Percentiles rank a stretch among this genome's conserved stretches.
These are phyloP conservation scores for Jatropha curcas DNA, from an alignment of 345 rosid genomes.

Conservation along the genomic window DNA sequence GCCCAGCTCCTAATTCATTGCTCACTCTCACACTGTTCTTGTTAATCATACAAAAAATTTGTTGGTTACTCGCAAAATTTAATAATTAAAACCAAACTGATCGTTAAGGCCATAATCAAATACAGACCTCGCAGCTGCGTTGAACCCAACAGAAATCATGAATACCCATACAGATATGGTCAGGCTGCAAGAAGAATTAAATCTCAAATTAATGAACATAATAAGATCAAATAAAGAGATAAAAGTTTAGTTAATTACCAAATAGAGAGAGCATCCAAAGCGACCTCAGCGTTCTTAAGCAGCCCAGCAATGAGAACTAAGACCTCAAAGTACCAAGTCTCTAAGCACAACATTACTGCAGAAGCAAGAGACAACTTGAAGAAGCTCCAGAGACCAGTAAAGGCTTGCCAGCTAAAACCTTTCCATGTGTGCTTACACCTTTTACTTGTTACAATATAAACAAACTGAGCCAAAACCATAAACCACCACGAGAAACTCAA, in stretches of 20 bases:
- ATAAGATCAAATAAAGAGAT: background rate
- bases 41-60: too few species aligned
- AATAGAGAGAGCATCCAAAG: constrained; percentile 23
- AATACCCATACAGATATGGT: constrained; percentile 27
- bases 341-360: constrained; percentile 26
- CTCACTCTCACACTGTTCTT: constrained; percentile 56
- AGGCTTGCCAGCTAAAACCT: constrained; percentile 20
- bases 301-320: constrained; percentile 26
- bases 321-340: constrained; percentile 24
- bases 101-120: too few species aligned
- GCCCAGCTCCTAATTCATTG: constrained; percentile 70
- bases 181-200: constrained; percentile 14
- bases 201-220: background rate
- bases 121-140: constrained; percentile 25
- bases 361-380: constrained; percentile 25
- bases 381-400: constrained; percentile 17
- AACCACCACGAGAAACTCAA: constrained; percentile 29
- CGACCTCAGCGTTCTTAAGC: constrained; percentile 19
- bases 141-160: constrained; percentile 26
- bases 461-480: constrained; percentile 19
- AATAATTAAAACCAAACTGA: too few species aligned
- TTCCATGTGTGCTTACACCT: constrained; percentile 22
- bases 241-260: constrained; percentile 9
- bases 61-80: too few species aligned
- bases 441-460: constrained; percentile 4